Base-by-base conservation (phyloP, 495 filamentous ascomycete genomes). In the Penicillium cinerascens region DNA sequence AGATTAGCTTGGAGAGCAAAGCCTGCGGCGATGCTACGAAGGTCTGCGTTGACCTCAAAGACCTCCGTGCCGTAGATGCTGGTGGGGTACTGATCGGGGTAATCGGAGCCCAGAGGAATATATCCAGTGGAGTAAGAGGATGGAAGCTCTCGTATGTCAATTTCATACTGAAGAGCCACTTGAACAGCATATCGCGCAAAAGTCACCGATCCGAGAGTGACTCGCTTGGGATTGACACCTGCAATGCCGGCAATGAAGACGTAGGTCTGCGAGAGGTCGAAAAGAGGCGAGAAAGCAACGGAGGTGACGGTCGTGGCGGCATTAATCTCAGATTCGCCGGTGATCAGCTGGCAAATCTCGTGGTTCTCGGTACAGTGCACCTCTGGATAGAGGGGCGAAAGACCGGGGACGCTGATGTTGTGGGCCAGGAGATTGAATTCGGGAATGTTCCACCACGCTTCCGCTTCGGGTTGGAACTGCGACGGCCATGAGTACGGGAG, bases 11-110 rank as follows among this genome's bases (percentile, higher is more conserved):
- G 71, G 22, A 60, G 56, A 1, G 87, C 87, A 44, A 85, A 82
- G 9, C 56, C 45, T 20, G 75, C 80, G 1, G 83, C 86, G 5
- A 78, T 58, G 23, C 78, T 66, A 17, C 83, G 79, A 1, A 90
- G 77, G 6, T 74, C 72, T 20, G 76, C 74, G 66, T 86, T 89
- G 27, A 90, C 65, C 63, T 90, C 87, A 66, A 87, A 85, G 22
- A 89, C 87, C 67, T 91, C 87, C 9, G 87, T 89, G 42, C 87
- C 87, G 67, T 90, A 90, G 61, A 87, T 76, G 44, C 52, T 75
- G 41, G 61, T 61, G 0, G 87, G 87, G 59, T 87, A 90, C 52
- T 86, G 60, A 42, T 74, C 59, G 1, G 86, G 82, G 23, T 29
- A 43, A 6, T 65, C 54, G 2, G 78, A 65, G 5, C 86, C 87